Base-by-base conservation (phyloP, 805 yeast genomes). In the Yamadazyma olivae region DNA sequence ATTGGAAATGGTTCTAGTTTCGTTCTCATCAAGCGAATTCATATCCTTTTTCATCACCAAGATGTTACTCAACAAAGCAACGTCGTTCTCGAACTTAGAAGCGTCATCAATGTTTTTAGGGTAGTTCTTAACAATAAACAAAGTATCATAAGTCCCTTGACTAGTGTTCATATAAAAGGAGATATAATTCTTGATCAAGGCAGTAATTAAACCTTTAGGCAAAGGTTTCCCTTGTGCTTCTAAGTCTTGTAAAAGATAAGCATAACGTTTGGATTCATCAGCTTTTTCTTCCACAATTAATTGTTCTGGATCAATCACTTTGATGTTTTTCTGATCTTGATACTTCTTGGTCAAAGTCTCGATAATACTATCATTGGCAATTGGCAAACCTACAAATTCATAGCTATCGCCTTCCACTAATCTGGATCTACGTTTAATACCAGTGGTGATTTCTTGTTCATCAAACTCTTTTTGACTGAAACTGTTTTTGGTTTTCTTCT, bases 71-170 rank as follows among this genome's bases (percentile, higher is more conserved):
- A 73, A 57, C 7, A 71, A 70, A 2, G 80, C 71, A 18, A 83
- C 68, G 40, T 82, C 86, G 46, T 79, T 83, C 53, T 84, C 93
- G 44, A 84, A 84, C 48, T 75, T 78, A 35, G 80, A 74, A 3
- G 87, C 83, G 41, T 83, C 90, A 32, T 74, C 74, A 26, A 84
- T 70, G 17, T 68, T 65, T 32, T 66, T 70, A 3, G 91, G 90
- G 51, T 75, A 83, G 48, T 80, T 75, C 18, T 73, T 50, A 32
- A 83, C 54, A 0, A 80, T 45, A 24, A 79, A 74, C 26, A 64
- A 62, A 20, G 77, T 73, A 21, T 70, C 64, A 16, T 64, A 49
- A 16, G 67, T 66, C 3, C 71, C 48, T 18, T 48, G 50, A 9
- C 65, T 46, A 1, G 72, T 67, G 40, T 63, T 67, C 41, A 60